Evolutionary conservation across 116 monocot species (phyloP).

Genomic region (Zostera marina): DNA sequence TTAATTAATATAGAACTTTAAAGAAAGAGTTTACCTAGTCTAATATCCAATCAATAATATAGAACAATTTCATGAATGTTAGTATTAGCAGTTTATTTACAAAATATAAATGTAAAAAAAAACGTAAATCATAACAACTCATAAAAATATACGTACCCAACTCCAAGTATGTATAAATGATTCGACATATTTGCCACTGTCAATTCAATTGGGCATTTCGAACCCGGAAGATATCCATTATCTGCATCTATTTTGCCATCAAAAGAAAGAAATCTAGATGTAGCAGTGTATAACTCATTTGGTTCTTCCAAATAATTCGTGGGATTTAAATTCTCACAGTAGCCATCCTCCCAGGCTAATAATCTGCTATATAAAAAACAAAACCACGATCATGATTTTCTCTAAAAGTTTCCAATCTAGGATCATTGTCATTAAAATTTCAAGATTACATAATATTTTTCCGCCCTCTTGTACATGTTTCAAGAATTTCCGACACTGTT

Average conservation of each 20-base stretch:
- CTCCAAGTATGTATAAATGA: slow-evolving; percentile 31
- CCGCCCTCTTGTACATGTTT: too few relatives aligned
- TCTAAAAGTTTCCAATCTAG: background rate
- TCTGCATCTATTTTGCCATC: slow-evolving; percentile 7
- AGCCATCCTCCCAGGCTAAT: slow-evolving; percentile 43
- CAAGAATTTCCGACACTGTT: too few relatives aligned
- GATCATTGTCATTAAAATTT: too few relatives aligned
- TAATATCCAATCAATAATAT: too few relatives aligned
- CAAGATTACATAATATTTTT: too few relatives aligned
- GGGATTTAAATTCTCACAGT: slow-evolving; percentile 17
- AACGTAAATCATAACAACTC: background rate
- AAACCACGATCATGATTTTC: background rate
- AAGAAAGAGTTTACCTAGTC: too few relatives aligned
- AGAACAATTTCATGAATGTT: too few relatives aligned
- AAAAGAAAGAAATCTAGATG: slow-evolving; percentile 22
- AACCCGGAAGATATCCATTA: slow-evolving; percentile 4
- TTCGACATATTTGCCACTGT: slow-evolving; percentile 32
- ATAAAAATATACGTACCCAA: slow-evolving; percentile 31
- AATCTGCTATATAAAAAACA: slow-evolving; percentile 12
- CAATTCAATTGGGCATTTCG: slow-evolving; percentile 15
- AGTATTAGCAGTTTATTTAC: too few relatives aligned
- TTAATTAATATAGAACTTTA: too few relatives aligned
- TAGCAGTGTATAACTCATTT: slow-evolving; percentile 9
- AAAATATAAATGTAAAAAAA: background rate
- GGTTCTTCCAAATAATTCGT: background rate